Evolutionary conservation across 805 yeast species (phyloP).

Genomic region (Huiozyma naganishii): DNA sequence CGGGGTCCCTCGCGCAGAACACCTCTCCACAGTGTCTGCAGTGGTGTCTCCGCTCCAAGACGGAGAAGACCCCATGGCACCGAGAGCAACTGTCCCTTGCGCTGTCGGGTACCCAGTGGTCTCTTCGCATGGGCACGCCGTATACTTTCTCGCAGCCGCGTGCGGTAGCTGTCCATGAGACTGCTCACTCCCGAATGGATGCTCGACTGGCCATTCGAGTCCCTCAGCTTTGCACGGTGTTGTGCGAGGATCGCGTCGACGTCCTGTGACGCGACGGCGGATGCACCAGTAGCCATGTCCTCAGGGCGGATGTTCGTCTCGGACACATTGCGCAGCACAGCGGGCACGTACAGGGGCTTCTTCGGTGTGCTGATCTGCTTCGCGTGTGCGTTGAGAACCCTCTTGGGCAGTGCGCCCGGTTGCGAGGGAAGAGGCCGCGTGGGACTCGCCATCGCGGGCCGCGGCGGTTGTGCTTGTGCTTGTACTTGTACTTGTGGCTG

Average conservation of each 20-base stretch:
- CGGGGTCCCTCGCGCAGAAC: slow-evolving; percentile 60
- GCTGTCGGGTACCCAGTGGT: slow-evolving; percentile 70
- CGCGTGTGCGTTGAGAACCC: not conserved
- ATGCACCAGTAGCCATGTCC: slow-evolving; percentile 11
- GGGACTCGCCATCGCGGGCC: not conserved
- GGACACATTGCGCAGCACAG: slow-evolving; percentile 56
- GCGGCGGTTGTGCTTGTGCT: not conserved
- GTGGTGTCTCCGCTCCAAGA: slow-evolving; percentile 72
- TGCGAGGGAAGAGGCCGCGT: not conserved
- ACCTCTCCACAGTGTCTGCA: slow-evolving; percentile 80
- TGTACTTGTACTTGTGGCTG: not conserved
- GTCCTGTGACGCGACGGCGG: not conserved
- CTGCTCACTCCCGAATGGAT: not conserved
- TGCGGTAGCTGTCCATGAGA: not conserved
- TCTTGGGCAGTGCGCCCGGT: not conserved
- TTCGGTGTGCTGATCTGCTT: slow-evolving; percentile 73
- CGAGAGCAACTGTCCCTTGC: slow-evolving; percentile 51
- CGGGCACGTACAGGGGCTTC: slow-evolving; percentile 84
- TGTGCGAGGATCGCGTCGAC: too few relatives aligned
- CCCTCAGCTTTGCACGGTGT: too few relatives aligned
- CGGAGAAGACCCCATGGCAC: slow-evolving; percentile 62
- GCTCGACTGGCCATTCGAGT: too few relatives aligned
- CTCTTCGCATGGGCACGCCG: slow-evolving; percentile 28
- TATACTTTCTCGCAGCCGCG: too few relatives aligned
- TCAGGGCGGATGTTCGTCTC: slow-evolving; percentile 35